Evolutionary conservation across 2,329 filamentous ascomycete species (phyloP), one percentile per base, ranked within the genome.

Genomic region (Aspergillus sp.): DNA sequence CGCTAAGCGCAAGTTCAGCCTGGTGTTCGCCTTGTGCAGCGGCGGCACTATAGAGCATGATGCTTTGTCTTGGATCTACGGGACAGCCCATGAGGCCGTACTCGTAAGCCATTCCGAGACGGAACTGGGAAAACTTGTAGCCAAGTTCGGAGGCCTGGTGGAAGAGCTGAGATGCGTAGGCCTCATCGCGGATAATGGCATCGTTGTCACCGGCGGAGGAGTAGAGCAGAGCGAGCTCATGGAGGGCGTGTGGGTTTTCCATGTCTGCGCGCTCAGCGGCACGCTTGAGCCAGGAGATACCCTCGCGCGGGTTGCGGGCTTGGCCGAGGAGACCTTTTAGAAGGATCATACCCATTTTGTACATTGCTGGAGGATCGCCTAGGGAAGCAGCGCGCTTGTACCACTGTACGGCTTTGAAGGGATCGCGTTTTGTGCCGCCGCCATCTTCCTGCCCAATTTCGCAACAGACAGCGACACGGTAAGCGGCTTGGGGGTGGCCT

Each of bases 281-380:
- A 45, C 93, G 86, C 78, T 96, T 96, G 53, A 99, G 82, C 93
- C 95, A 98, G 20, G 86, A 87, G 22, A 97, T 85, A 17, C 92
- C 93, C 76, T 98, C 95, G 44, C 89, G 84, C 3, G 91, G 85
- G 69, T 96, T 96, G 69, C 82, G 86, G 22, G 82, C 84, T 71
- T 98, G 93, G 4, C 93, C 93, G n/a, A 99, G 83, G 27, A 98
- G 81, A 11, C 93, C 95, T 75, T 98, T 98, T 54, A 98, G 84
- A 61, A 91, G 80, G 64, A 99, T 96, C 88, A 97, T 96, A 58
- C 95, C 95, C 76, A 98, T 87, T 76, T 99, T 99, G 80, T 97
- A 99, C 91, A 98, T 96, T 30, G 93, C 95, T 0, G 93, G 90
- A 2, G 89, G 89, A 69, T 99, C 93, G 3, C 95, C 93, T 3